phyloP scores from a whole-genome alignment of 495 filamentous ascomycete genomes.

The Hypoxylon fragiforme region DNA sequence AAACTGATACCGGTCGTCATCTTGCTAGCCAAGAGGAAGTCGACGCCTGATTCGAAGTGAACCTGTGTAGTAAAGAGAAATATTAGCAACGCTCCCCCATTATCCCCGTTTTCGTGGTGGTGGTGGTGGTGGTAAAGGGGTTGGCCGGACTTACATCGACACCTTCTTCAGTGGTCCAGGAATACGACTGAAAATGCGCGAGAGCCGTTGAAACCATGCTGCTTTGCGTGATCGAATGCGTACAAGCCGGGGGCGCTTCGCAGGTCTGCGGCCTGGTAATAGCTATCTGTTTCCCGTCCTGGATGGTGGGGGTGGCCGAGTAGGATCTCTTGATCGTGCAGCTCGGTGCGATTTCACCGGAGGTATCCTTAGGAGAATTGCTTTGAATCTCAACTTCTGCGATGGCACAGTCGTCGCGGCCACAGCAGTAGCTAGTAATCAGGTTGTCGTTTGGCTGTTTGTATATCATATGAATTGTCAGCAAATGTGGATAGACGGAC shows the following conservation, averaged over 20 bases:
- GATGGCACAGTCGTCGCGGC: conserved; percentile 19
- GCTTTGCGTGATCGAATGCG: conserved; percentile 22
- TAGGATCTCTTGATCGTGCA: conserved; percentile 11
- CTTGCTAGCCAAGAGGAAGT: conserved; percentile 7
- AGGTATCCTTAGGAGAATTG: background rate
- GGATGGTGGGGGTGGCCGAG: conserved; percentile 5
- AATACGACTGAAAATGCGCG: conserved; percentile 12
- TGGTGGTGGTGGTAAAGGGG: background rate
- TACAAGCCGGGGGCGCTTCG: conserved; percentile 19
- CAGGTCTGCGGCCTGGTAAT: conserved; percentile 25
- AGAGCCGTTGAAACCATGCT: conserved; percentile 18
- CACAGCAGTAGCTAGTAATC: conserved; percentile 31
- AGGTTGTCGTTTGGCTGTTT: conserved; percentile 17
- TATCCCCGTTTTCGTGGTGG: background rate
- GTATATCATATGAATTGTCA: background rate
- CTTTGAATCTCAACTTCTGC: conserved; percentile 17
- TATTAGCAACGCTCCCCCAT: no score
- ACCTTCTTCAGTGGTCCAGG: conserved; percentile 19
- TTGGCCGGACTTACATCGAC: conserved; percentile 14
- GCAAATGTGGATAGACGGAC: background rate
- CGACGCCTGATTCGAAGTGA: conserved; percentile 6
- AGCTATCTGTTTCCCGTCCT: conserved; percentile 18
- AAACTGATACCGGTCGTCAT: background rate
- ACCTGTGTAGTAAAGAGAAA: background rate
- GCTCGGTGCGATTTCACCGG: background rate